Evolutionary conservation across 345 rosid genomes (phyloP), one percentile per base, ranked within the genome.

Genomic region (Ceriops zippeliana): DNA sequence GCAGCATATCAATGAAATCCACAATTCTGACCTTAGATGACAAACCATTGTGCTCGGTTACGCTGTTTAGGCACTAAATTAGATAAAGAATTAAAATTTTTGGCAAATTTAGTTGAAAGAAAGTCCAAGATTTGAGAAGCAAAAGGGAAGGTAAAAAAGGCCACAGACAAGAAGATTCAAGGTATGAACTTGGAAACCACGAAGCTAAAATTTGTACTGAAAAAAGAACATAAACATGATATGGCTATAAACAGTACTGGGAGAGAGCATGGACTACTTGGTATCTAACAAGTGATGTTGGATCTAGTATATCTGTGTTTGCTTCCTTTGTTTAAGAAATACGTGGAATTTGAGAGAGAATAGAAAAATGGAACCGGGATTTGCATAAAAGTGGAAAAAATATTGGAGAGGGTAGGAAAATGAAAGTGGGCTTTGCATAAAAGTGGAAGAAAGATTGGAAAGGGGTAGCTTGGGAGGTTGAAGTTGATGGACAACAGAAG

Each of bases 11-110:
- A 81, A 31, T 34, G 63, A 67, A 68, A 80, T 61, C 73, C 56
- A 79, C 66, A 78, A 73, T 61, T 15, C 65, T 46, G 69, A 53
- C 61, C 76, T 22, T 60, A 35, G 4, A 59, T 67, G 77, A 58
- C 7, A 66, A 80, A 56, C 69, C 92, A 87, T 89, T 61, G 26
- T 61, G 21, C 35, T 34, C 30, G 4, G 24, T 19, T 5, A 15
- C n/a, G 22, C 7, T 6, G 22, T 22, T 38, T 58, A n/a, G 54
- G 17, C 17, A 17, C 15, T 30, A 65, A 24, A 56, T 10, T 21
- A 56, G 11, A n/a, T 24, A 56, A 56, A 56, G 28, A 56, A 1
- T 31, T 10, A 13, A 56, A 56, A 31, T 24, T 10, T 54, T 56
- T 56, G 30, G 31, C 31, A 21, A 24, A 56, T 9, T 56, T 56